These are phyloP conservation scores for Yamadazyma kanchanaburiensis DNA, from an alignment of 1,139 yeast genomes.

Conservation along the genomic window DNA sequence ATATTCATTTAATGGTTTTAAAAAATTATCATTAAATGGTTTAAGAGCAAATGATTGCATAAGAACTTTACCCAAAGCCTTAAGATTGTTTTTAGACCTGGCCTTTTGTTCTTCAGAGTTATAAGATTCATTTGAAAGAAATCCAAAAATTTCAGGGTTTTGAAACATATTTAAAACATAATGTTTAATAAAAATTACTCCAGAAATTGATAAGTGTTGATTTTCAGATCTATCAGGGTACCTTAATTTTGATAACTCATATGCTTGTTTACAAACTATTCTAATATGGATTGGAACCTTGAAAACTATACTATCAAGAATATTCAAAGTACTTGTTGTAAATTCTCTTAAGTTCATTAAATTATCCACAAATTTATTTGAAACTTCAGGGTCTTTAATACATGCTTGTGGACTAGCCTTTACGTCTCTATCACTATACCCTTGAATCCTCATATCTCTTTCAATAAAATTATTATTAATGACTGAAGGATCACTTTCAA, in stretches of 20 bases:
- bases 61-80: conserved; percentile 56
- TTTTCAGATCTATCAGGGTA: conserved; percentile 53
- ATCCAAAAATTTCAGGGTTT: conserved; percentile 67
- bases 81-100: conserved; percentile 47
- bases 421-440: conserved; percentile 28
- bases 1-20: conserved; percentile 79
- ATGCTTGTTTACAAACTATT: conserved; percentile 36
- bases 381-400: conserved; percentile 71
- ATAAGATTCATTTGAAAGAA: conserved; percentile 24
- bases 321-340: conserved; percentile 52
- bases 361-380: conserved; percentile 66
- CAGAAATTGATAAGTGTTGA: conserved; percentile 63
- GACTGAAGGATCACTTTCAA: conserved; percentile 80
- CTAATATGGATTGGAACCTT: conserved; percentile 61
- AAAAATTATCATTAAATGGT: conserved; percentile 67
- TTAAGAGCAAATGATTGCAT: conserved; percentile 65
- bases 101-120: conserved; percentile 24
- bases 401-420: conserved; percentile 61
- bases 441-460: conserved; percentile 46
- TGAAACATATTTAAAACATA: conserved; percentile 64
- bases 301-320: conserved; percentile 37
- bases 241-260: conserved; percentile 29
- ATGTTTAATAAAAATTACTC: conserved; percentile 61
- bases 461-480: conserved; percentile 50
- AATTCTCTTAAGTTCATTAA: conserved; percentile 73